Conservation (phyloP, 2,329 filamentous ascomycete genomes). For the Coniochaeta prunicola region DNA sequence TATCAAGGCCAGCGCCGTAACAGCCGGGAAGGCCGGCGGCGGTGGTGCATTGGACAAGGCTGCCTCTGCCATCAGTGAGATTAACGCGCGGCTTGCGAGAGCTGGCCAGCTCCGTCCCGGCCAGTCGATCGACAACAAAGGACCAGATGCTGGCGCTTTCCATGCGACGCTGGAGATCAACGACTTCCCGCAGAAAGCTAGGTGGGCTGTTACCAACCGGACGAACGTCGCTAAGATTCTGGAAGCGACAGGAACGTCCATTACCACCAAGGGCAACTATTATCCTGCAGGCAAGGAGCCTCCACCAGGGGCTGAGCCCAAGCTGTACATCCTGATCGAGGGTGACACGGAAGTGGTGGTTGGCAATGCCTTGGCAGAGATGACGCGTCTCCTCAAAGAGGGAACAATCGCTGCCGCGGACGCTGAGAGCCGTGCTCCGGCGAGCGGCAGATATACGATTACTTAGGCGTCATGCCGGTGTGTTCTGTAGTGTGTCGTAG, state of each 20-base stretch:
- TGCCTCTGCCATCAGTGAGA: constrained; percentile 81
- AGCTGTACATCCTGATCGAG: constrained; percentile 95
- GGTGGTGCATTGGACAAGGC: constrained; percentile 70
- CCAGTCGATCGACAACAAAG: constrained; percentile 96
- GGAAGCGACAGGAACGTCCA: constrained; percentile 88
- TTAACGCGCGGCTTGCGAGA: constrained; percentile 83
- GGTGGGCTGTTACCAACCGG: constrained; percentile 97
- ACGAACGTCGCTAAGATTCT: constrained; percentile 98
- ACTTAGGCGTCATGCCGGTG: constrained; percentile 43
- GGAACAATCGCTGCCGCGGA: constrained; percentile 86
- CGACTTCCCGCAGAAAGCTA: constrained; percentile 96
- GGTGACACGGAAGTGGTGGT: constrained; percentile 93
- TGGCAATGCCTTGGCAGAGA: constrained; percentile 80
- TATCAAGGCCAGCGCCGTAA: constrained; percentile 33
- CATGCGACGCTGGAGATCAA: constrained; percentile 98
- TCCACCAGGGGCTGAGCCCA: constrained; percentile 68
- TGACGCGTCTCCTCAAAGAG: constrained; percentile 82
- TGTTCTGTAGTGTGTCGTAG: not conserved
- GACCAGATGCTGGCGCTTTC: constrained; percentile 91
- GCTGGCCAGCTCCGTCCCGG: constrained; percentile 85
- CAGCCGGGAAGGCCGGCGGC: constrained; percentile 42
- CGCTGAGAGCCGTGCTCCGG: constrained; percentile 71
- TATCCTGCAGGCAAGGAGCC: constrained; percentile 79
- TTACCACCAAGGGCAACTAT: constrained; percentile 94
- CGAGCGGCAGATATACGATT: constrained; percentile 79